phyloP scores from a whole-genome alignment of 202 grass and related monocot species.

The Eragrostis tef region DNA sequence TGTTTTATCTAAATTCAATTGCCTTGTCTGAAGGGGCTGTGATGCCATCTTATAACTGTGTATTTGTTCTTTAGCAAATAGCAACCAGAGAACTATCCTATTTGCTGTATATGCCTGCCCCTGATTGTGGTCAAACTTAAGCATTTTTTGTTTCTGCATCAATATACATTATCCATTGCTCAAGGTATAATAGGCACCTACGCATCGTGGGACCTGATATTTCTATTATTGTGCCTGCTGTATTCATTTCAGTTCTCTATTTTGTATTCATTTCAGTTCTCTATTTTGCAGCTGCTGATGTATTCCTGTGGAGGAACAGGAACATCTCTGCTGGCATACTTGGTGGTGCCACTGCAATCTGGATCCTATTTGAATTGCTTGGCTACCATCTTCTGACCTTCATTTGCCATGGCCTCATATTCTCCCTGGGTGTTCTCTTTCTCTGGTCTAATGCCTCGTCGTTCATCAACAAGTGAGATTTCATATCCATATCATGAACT shows the following conservation, averaged over 20 bases:
- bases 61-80: background rate
- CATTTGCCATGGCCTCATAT: conserved; percentile 76
- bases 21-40: background rate
- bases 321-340: conserved; percentile 85
- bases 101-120: background rate
- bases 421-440: conserved; percentile 78
- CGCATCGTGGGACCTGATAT: background rate
- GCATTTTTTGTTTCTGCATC: background rate
- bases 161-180: background rate
- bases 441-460: conserved; percentile 85
- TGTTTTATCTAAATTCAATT: background rate
- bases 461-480: conserved; percentile 81
- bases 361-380: conserved; percentile 84
- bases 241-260: conserved; percentile 25
- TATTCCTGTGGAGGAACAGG: conserved; percentile 93
- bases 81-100: background rate
- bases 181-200: conserved; percentile 2
- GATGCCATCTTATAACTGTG: background rate
- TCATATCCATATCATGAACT: background rate
- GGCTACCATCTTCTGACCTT: conserved; percentile 88
- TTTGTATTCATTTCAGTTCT: conserved; percentile 45
- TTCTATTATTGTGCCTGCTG: background rate
- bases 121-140: conserved; percentile 21
- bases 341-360: conserved; percentile 64
- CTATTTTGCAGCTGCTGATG: conserved; percentile 80